These are phyloP conservation scores for Laguncularia racemosa DNA, from an alignment of 345 rosid genomes.

Conservation along the genomic window DNA sequence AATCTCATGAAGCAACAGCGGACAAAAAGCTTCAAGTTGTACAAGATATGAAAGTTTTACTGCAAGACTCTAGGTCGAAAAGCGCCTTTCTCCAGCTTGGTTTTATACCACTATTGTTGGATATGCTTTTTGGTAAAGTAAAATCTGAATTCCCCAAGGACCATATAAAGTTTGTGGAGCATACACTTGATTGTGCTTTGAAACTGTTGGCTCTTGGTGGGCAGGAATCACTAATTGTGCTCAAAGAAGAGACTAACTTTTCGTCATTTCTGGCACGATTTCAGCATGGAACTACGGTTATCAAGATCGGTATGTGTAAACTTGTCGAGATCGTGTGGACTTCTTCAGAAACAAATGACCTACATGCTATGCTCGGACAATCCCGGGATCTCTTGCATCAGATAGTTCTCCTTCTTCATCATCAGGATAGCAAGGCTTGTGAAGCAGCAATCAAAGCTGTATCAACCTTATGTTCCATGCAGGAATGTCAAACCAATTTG, in stretches of 20 bases:
- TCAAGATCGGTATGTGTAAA: slow-evolving; percentile 33
- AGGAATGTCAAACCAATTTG: slow-evolving; percentile 26
- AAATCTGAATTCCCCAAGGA: slow-evolving; percentile 19
- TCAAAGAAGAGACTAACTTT: slow-evolving; percentile 29
- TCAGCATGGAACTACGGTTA: slow-evolving; percentile 16
- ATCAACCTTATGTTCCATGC: slow-evolving; percentile 31
- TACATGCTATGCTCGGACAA: slow-evolving; percentile 22
- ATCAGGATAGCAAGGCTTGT: slow-evolving; percentile 8
- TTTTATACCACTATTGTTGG: slow-evolving; percentile 37
- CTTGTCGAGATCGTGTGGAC: slow-evolving; percentile 33
- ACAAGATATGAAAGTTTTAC: slow-evolving; percentile 14
- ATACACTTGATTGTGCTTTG: slow-evolving; percentile 27
- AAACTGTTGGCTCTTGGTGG: slow-evolving; percentile 22
- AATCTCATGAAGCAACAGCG: slow-evolving; percentile 21
- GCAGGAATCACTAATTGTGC: slow-evolving; percentile 20
- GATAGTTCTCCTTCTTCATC: slow-evolving; percentile 19
- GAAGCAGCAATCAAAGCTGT: slow-evolving; percentile 35
- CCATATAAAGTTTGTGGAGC: slow-evolving; percentile 22
- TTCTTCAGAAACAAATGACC: slow-evolving; percentile 29
- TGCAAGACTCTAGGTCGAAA: slow-evolving; percentile 20
- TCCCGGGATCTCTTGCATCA: slow-evolving; percentile 12
- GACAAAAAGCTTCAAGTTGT: slow-evolving; percentile 25
- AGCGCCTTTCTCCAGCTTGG: slow-evolving; percentile 28
- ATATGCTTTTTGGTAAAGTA: slow-evolving; percentile 22
- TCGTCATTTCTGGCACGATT: slow-evolving; percentile 24